Conservation (phyloP, 164 flowering plant genomes). For the Vitis labrusca region DNA sequence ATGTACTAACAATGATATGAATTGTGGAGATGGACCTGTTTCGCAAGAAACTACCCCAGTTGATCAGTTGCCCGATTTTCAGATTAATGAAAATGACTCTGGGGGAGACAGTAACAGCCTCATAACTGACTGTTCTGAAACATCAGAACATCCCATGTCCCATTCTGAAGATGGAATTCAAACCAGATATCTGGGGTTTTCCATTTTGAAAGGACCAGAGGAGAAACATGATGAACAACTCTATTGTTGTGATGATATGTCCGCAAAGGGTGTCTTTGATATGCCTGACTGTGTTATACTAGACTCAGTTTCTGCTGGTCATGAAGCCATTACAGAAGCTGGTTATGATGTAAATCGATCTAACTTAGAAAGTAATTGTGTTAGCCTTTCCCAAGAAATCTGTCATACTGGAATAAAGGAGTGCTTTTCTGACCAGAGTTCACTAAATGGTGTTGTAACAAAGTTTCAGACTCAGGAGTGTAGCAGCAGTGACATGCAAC, state of each 20-base stretch:
- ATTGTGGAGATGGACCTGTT: constrained; percentile 14
- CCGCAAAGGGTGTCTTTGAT: constrained; percentile 16
- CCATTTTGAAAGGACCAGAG: constrained; percentile 11
- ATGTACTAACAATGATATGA: constrained; percentile 17
- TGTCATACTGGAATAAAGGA: constrained; percentile 8
- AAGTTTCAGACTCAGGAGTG: constrained; percentile 19
- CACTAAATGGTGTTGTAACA: constrained; percentile 9
- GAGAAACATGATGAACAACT: constrained; percentile 10
- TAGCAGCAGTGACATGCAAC: constrained; percentile 14
- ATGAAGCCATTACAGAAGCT: not conserved
- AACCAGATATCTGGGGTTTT: not conserved
- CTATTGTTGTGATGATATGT: constrained; percentile 14
- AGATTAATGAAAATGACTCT: constrained; percentile 2
- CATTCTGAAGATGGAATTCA: constrained; percentile 10
- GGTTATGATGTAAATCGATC: not conserved
- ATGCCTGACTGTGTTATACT: constrained; percentile 6
- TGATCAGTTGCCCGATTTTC: constrained; percentile 12
- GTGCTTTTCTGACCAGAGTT: constrained; percentile 5
- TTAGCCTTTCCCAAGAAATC: constrained; percentile 10
- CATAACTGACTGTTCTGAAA: constrained; percentile 8
- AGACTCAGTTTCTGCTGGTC: constrained; percentile 28
- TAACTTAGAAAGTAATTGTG: constrained; percentile 8
- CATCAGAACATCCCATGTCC: constrained; percentile 4
- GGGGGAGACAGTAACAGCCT: constrained; percentile 5
- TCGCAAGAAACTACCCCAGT: constrained; percentile 18